phyloP scores from a whole-genome alignment of 768 basidiomycete species.

The Galerina sulciceps region DNA sequence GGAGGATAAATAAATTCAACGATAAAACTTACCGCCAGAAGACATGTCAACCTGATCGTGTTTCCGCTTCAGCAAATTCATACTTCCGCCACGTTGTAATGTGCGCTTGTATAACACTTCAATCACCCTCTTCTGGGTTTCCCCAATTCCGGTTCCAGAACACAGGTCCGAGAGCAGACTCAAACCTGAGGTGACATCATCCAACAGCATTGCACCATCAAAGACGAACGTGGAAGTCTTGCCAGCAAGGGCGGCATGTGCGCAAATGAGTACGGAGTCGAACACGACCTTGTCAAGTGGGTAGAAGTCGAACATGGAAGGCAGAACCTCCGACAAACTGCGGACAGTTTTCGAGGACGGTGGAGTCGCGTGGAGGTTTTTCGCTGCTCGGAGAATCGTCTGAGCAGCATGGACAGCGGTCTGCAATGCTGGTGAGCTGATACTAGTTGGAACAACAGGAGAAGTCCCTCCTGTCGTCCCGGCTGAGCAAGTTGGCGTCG shows the following conservation, averaged over 20 bases:
- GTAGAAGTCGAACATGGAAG: constrained; percentile 26
- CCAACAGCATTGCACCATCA: constrained; percentile 17
- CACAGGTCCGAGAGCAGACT: constrained; percentile 24
- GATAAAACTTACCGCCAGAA: constrained; percentile 6
- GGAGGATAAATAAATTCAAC: background rate
- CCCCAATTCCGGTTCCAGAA: constrained; percentile 21
- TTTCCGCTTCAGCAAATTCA: constrained; percentile 32
- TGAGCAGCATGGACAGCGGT: constrained; percentile 72
- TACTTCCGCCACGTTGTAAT: constrained; percentile 1
- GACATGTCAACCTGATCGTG: constrained; percentile 15
- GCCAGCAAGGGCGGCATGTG: constrained; percentile 60
- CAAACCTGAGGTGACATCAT: constrained; percentile 29
- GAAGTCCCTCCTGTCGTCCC: constrained; percentile 34
- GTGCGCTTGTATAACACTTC: constrained; percentile 14
- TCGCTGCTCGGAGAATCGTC: constrained; percentile 56
- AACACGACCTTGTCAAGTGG: constrained; percentile 65
- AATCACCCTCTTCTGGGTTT: constrained; percentile 20
- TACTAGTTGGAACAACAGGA: background rate
- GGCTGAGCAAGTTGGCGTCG: constrained; percentile 34
- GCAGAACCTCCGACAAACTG: background rate
- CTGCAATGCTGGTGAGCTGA: constrained; percentile 36
- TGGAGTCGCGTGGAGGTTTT: constrained; percentile 38
- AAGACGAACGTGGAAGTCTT: constrained; percentile 16
- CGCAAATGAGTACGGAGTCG: constrained; percentile 66
- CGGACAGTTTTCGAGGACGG: background rate